Evolutionary conservation across 2,329 filamentous ascomycete species (phyloP).

Genomic region (Fusarium hostae): DNA sequence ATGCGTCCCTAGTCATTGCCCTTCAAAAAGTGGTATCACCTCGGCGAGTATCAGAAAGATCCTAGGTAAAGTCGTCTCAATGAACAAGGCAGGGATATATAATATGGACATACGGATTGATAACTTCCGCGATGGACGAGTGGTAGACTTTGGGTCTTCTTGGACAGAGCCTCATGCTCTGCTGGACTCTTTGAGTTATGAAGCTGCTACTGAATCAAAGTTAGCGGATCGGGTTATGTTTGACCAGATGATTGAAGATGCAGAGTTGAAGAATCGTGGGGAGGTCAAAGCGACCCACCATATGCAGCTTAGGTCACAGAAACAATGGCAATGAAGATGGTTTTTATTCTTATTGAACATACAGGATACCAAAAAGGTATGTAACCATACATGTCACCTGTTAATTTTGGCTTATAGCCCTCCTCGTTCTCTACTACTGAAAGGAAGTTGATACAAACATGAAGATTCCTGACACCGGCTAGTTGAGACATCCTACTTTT

Average conservation of each 20-base stretch:
- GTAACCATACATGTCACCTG: background rate
- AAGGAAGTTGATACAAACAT: background rate
- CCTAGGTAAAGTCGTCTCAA: background rate
- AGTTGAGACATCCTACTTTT: background rate
- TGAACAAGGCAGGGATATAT: slow-evolving; percentile 23
- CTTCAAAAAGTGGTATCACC: slow-evolving; percentile 12
- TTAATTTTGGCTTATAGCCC: background rate
- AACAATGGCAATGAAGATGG: background rate
- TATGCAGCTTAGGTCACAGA: background rate
- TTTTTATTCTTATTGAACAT: background rate
- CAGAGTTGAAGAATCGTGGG: slow-evolving; percentile 1
- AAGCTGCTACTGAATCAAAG: background rate
- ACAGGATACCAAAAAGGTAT: background rate
- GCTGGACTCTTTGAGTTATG: slow-evolving; percentile 9
- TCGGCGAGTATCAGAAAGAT: background rate
- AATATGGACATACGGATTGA: slow-evolving; percentile 29
- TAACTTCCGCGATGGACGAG: slow-evolving; percentile 22
- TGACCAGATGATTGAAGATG: slow-evolving; percentile 29
- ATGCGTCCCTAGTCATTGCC: no score
- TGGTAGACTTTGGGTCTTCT: slow-evolving; percentile 35
- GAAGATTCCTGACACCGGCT: background rate
- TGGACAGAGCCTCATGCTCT: slow-evolving; percentile 33
- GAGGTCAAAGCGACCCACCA: background rate
- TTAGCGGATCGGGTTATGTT: slow-evolving; percentile 26
- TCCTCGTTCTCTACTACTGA: background rate